These are phyloP conservation scores for Trypanosomatidae sp. DNA, from an alignment of 208 protist species.

Conservation along the genomic window DNA sequence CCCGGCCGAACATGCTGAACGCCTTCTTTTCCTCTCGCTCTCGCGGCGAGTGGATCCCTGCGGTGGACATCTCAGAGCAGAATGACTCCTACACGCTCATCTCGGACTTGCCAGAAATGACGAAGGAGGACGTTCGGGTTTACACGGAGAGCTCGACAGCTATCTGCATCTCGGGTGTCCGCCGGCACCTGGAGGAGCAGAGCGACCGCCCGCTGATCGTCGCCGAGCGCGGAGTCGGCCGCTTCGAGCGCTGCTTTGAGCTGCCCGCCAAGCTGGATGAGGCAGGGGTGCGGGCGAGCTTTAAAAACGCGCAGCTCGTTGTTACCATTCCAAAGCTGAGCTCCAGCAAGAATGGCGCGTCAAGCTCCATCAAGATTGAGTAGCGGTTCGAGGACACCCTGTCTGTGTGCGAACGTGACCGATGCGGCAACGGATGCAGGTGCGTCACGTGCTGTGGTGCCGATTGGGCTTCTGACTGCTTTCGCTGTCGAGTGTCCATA, in stretches of 20 bases:
- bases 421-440: too few species aligned
- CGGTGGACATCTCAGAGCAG: conserved; percentile 70
- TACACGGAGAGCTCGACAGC: conserved; percentile 51
- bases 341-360: conserved; percentile 1
- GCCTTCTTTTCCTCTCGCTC: conserved; percentile 48
- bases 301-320: conserved; percentile 49
- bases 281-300: conserved; percentile 47
- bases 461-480: too few species aligned
- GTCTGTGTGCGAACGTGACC: too few species aligned
- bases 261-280: conserved; percentile 41
- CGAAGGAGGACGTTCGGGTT: conserved; percentile 63
- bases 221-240: conserved; percentile 54
- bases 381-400: too few species aligned
- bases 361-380: conserved; percentile 49
- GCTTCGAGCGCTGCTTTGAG: conserved; percentile 81
- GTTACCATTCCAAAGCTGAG: conserved; percentile 57
- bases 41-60: conserved; percentile 71
- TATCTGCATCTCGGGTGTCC: conserved; percentile 75
- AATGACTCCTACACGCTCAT: conserved; percentile 58
- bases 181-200: conserved; percentile 34
- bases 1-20: too few species aligned
- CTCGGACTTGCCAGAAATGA: conserved; percentile 75
- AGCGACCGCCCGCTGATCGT: conserved; percentile 36
- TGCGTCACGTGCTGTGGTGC: too few species aligned
- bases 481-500: too few species aligned